phyloP scores from a whole-genome alignment of 1,284 basidiomycete genomes.

The Apiotrichum mycotoxinovorans region DNA sequence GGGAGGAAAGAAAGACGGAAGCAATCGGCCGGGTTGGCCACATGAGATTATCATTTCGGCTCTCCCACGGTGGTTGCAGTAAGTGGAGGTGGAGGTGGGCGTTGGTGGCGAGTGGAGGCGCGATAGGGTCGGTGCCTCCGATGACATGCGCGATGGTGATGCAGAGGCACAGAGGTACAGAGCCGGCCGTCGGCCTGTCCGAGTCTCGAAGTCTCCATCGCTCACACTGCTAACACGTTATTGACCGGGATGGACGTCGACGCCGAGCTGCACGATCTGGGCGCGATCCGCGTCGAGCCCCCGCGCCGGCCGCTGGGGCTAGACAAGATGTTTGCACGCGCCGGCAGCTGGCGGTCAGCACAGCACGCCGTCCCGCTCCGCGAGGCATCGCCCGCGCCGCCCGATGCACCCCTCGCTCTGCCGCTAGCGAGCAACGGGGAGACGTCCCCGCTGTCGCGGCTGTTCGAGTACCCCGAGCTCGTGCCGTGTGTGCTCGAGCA shows the following conservation, averaged over 20 bases:
- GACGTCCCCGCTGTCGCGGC: conserved; percentile 26
- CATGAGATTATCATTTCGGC: no score
- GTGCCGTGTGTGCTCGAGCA: conserved; percentile 34
- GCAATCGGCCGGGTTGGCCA: neutral
- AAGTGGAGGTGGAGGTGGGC: neutral
- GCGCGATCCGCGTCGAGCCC: conserved; percentile 32
- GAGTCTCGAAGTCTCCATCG: neutral
- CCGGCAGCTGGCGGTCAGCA: conserved; percentile 6
- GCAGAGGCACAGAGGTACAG: no score
- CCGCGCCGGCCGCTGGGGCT: conserved; percentile 29
- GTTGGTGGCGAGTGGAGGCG: no score
- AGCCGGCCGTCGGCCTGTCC: no score
- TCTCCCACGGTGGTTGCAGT: neutral
- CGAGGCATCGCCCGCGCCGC: no score
- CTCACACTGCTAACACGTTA: neutral
- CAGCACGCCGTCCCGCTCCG: no score
- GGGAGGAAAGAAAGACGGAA: neutral
- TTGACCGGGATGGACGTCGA: conserved; percentile 4
- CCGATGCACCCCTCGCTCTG: conserved; percentile 25
- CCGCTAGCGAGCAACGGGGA: conserved; percentile 12
- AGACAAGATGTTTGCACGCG: conserved; percentile 39
- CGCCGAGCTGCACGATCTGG: conserved; percentile 19
- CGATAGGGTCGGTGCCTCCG: no score
- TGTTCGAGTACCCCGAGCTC: conserved; percentile 40
- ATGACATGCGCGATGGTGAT: no score